Conservation (phyloP, 1,139 yeast genomes). For the Saccharomycopsis crataegensis region DNA sequence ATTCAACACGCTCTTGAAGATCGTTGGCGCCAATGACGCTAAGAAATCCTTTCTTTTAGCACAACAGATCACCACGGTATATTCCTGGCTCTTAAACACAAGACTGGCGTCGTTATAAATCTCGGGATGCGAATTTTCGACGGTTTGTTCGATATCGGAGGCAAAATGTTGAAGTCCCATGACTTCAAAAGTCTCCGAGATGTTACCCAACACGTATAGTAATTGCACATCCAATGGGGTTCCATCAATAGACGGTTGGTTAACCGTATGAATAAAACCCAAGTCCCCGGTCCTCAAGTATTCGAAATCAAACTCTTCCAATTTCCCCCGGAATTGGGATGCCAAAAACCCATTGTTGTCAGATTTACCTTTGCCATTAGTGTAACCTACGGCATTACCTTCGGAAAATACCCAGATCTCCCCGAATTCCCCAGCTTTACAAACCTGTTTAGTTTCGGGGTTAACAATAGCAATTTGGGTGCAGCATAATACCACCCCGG, state of each 20-base stretch:
- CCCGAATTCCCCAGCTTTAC: conserved; percentile 92
- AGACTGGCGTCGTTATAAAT: conserved; percentile 56
- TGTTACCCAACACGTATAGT: conserved; percentile 75
- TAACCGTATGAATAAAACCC: conserved; percentile 80
- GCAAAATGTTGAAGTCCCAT: conserved; percentile 92
- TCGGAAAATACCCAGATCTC: conserved; percentile 96
- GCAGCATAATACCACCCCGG: conserved; percentile 94
- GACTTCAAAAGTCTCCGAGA: conserved; percentile 85
- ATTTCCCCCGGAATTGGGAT: conserved; percentile 39
- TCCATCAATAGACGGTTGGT: conserved; percentile 36
- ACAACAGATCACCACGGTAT: conserved; percentile 74
- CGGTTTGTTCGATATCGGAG: conserved; percentile 69
- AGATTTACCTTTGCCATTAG: conserved; percentile 35
- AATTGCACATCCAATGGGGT: conserved; percentile 60
- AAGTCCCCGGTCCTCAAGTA: conserved; percentile 90
- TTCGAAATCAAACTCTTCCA: conserved; percentile 56
- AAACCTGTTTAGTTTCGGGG: conserved; percentile 76
- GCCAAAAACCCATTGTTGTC: conserved; percentile 41
- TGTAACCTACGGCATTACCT: conserved; percentile 62
- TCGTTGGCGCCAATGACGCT: conserved; percentile 75
- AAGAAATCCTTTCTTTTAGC: conserved; percentile 41
- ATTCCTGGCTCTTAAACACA: conserved; percentile 77
- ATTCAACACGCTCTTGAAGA: conserved; percentile 71
- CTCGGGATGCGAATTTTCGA: conserved; percentile 57
- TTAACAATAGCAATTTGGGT: conserved; percentile 92